A percentile compares a stretch with the other conserved stretches of the same genome.
Evolutionary conservation across 306 rosid species (phyloP).

Genomic region (Crotalaria pallida): DNA sequence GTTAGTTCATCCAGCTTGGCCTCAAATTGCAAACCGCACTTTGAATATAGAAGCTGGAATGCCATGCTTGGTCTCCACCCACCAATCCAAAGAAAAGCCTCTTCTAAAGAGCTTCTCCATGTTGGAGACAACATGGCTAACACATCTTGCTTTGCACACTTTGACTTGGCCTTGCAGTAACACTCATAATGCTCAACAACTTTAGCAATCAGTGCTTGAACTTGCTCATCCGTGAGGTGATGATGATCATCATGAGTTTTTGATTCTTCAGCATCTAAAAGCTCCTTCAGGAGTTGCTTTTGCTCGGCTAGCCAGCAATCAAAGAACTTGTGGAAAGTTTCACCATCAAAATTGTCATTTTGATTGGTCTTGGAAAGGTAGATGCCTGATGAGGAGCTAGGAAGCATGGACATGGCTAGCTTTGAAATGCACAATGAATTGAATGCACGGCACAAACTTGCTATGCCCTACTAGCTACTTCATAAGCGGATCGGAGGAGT

Average conservation of each 20-base stretch:
- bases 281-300: constrained; percentile 34
- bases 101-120: constrained; percentile 53
- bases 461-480: not conserved
- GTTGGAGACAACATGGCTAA: constrained; percentile 35
- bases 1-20: constrained; percentile 21
- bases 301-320: constrained; percentile 47
- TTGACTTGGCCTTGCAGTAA: constrained; percentile 40
- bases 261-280: constrained; percentile 28
- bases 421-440: too few species aligned
- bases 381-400: not conserved
- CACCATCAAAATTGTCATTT: not conserved
- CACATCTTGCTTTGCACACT: constrained; percentile 32
- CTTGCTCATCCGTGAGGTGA: not conserved
- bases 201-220: constrained; percentile 13
- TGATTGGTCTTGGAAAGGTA: not conserved
- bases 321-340: constrained; percentile 39
- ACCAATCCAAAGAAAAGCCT: constrained; percentile 66
- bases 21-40: constrained; percentile 52
- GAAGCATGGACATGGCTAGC: constrained; percentile 12
- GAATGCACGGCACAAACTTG: not conserved
- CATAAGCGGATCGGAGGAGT: too few species aligned
- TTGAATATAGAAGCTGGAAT: constrained; percentile 55
- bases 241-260: too few species aligned
- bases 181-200: constrained; percentile 42
- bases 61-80: constrained; percentile 75